Evolutionary conservation across 768 basidiomycete genomes (phyloP), one percentile per base, ranked within the genome.

Genomic region (Kwoniella sp.): DNA sequence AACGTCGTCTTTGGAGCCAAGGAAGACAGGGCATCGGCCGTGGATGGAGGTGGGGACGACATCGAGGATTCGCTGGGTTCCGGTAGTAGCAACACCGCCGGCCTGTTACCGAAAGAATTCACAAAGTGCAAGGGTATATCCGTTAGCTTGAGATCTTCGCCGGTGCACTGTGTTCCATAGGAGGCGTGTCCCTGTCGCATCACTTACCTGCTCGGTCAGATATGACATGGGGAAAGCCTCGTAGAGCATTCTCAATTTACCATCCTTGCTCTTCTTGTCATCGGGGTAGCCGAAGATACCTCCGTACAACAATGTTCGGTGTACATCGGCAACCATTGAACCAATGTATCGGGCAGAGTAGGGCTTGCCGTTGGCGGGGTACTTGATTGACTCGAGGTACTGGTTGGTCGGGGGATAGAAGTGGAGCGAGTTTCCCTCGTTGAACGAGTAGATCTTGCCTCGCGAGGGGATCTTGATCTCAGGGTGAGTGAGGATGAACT

Each of bases 361-460:
- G 89, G 66, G 93, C 54, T 75, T 75, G 41, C 72, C 74, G 63
- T 74, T 73, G 28, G 65, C 58, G 25, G 81, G 81, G 78, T 67
- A 80, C 68, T 82, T 82, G 79, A 82, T 79, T n/a, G 90, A 92
- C 78, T 96, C 95, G 11, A 95, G 94, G 75, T 84, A 93, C 34
- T 87, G 88, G 55, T 86, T 81, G 51, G 86, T 79, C 1, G 95
- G 94, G 80, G 86, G 93, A 82, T 99, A 95, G 86, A 96, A 98
- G 83, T 94, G 94, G 86, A 92, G 85, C 31, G 93, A 87, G 84
- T 99, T 99, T 67, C 96, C 96, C 83, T 99, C 96, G 81, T 99
- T 99, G 86, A 98, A 95, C 2, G 94, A 97, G 84, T 99, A 99
- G 78, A 99, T 99, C 84, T 98, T 98, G 71, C 96, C 96, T 55